These are phyloP conservation scores for Trichoderma endophyticum DNA, from an alignment of 2,329 filamentous ascomycete species.

Conservation along the genomic window DNA sequence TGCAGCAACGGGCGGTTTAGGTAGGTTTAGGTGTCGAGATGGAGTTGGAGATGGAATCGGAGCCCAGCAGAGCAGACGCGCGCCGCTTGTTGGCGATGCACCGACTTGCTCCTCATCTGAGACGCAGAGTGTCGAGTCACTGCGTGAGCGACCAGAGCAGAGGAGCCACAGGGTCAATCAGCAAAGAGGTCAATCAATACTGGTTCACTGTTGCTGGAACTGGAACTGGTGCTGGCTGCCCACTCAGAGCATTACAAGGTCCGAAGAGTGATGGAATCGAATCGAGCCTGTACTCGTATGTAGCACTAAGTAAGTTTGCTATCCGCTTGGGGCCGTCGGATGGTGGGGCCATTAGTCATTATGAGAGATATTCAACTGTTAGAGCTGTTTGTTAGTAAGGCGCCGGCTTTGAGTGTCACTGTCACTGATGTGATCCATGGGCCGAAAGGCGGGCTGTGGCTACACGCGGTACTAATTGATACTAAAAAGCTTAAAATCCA, in stretches of 20 bases:
- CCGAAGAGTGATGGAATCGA: background rate
- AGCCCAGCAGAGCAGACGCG: constrained; percentile 14
- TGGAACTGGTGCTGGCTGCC: background rate
- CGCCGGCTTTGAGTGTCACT: background rate
- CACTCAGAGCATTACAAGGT: background rate
- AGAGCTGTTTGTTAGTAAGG: background rate
- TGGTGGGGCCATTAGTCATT: background rate
- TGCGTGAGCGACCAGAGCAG: background rate
- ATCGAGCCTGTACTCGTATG: background rate
- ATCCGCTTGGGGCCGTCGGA: background rate
- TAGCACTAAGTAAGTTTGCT: background rate
- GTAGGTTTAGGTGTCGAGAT: background rate
- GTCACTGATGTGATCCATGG: background rate
- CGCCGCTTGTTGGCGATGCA: constrained; percentile 18
- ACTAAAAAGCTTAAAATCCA: background rate
- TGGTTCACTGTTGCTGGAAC: background rate
- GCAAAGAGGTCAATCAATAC: background rate
- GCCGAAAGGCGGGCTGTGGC: background rate
- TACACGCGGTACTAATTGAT: background rate
- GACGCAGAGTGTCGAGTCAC: background rate
- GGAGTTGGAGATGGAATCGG: background rate
- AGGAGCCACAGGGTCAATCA: background rate
- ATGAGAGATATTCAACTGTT: background rate
- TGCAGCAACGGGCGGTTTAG: background rate
- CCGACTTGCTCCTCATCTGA: constrained; percentile 11